Base-by-base conservation (phyloP, 139 green algal genomes). In the Chara braunii region DNA sequence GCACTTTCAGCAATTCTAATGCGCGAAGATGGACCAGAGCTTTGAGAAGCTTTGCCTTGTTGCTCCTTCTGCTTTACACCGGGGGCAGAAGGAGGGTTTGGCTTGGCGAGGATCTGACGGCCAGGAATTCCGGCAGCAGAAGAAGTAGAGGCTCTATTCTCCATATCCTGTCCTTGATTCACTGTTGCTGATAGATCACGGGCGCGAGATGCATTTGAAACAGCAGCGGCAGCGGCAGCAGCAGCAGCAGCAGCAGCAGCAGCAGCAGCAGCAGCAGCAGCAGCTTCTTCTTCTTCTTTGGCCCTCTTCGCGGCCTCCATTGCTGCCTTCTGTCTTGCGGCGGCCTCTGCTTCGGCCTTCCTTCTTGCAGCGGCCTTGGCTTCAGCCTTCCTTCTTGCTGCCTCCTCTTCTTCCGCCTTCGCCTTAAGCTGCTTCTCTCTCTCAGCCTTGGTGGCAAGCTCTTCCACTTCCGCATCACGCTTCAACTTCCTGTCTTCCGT, bases 401-500 rank as follows among this genome's bases (percentile, higher is more conserved):
- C 14, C 5, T 12, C 23, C 45, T 70, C 60, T 22, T 67, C 29
- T 30, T 67, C 58, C 8, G 7, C 45, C 26, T 30, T 24, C 9
- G 60, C 40, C 40, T 18, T 12, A 58, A 58, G 11, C 9, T 34
- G 22, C 5, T 12, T 32, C 45, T 70, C 60, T 22, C 61, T 28
- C 45, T 67, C 58, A 7, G 7, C 45, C 26, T 30, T 24, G 11
- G 60, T 51, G 26, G 44, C 60, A 26, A 31, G 48, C 45, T 70
- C 60, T 43, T 54, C 57, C 22, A 29, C 48, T 42, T 42, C 24
- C 26, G 33, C 34, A 33, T 67, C 57, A 22, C 36, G 42, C 44
- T 64, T 51, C 22, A 67, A 52, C 57, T 54, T 67, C 6, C 57
- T 31, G 12, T 67, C 57, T 51, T 45, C 57, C 5, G 62, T 45